Conservation (phyloP, 1,139 yeast genomes). For the Arxiozyma telluris region DNA sequence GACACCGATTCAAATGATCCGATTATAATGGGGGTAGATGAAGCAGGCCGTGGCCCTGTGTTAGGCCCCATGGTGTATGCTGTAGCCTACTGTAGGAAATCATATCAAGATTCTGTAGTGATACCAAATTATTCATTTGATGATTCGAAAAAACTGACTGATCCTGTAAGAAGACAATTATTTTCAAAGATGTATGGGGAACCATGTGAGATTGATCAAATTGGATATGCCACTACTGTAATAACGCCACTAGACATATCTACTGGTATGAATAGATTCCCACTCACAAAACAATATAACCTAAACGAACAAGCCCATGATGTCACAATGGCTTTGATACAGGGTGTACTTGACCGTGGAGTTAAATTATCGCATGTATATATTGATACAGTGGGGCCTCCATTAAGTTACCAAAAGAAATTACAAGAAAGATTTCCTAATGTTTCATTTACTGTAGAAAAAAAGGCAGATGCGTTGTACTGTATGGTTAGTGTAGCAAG, state of each 20-base stretch:
- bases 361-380: conserved; percentile 61
- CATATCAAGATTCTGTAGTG: conserved; percentile 40
- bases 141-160: conserved; percentile 83
- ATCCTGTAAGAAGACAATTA: conserved; percentile 53
- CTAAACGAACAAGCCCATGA: conserved; percentile 95
- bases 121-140: conserved; percentile 70
- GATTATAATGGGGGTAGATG: conserved; percentile 78
- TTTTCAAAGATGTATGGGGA: conserved; percentile 48
- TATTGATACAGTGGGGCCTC: conserved; percentile 97
- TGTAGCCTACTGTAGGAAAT: conserved; percentile 59
- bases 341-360: conserved; percentile 48
- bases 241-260: conserved; percentile 85
- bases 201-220: conserved; percentile 39
- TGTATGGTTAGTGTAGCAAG: conserved; percentile 95
- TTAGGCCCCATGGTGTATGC: conserved; percentile 97
- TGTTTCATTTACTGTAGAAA: conserved; percentile 73
- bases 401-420: conserved; percentile 70
- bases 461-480: conserved; percentile 89
- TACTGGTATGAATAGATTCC: conserved; percentile 73
- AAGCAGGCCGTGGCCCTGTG: conserved; percentile 98
- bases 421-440: conserved; percentile 60
- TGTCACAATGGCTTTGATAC: conserved; percentile 73
- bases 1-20: conserved; percentile 16
- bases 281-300: conserved; percentile 53
- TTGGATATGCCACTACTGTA: conserved; percentile 84